Percentiles rank a stretch among this genome's conserved stretches.
Conservation (phyloP, 805 yeast species). For the Pichia paraexigua region DNA sequence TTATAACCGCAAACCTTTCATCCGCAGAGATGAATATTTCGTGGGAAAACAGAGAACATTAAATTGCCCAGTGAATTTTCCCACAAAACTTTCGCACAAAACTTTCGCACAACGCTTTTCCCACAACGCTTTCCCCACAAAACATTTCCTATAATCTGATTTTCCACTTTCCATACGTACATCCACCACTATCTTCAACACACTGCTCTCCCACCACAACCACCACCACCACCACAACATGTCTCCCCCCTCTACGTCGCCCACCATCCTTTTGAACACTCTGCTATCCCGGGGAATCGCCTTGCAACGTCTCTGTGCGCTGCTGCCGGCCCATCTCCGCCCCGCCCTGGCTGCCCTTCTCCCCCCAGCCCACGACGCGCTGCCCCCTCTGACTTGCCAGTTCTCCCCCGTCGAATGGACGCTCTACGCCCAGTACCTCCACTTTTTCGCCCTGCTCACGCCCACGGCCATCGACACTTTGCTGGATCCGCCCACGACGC, state of each 20-base stretch:
- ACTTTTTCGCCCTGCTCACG: not conserved
- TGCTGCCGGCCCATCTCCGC: not conserved
- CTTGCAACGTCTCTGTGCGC: not conserved
- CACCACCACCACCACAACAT: not conserved
- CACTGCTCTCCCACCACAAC: too few species aligned
- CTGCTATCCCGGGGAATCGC: not conserved
- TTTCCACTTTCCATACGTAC: too few species aligned
- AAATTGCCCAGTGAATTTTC: too few species aligned
- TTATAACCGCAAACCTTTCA: too few species aligned
- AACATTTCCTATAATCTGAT: too few species aligned
- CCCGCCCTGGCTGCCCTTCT: not conserved
- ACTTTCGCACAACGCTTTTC: too few species aligned
- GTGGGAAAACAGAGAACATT: too few species aligned
- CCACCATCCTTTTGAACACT: not conserved
- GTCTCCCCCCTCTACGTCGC: not conserved
- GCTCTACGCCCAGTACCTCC: not conserved
- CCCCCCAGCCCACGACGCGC: not conserved
- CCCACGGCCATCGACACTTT: not conserved
- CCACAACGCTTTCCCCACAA: too few species aligned
- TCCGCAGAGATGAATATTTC: too few species aligned
- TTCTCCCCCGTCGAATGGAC: not conserved
- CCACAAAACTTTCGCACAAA: too few species aligned
- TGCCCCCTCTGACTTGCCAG: not conserved
- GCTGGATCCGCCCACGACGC: not conserved
- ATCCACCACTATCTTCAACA: too few species aligned